phyloP scores from a whole-genome alignment of 768 basidiomycete species.

The Suillus occidentalis region DNA sequence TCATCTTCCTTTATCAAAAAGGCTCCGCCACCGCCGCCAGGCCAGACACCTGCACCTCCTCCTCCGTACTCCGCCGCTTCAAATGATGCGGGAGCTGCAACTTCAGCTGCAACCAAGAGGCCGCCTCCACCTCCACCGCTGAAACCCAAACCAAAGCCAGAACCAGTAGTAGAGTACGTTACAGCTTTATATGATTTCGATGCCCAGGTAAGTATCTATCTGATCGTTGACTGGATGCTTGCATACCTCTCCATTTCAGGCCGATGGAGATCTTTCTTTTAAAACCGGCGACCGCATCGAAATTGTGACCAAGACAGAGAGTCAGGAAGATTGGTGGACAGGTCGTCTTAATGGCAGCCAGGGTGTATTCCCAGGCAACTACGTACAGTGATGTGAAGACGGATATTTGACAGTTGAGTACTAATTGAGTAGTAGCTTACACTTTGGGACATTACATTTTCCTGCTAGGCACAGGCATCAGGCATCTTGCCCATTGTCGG shows the following conservation, averaged over 20 bases:
- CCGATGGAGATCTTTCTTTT: slow-evolving; percentile 92
- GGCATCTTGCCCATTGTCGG: neutral
- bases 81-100: slow-evolving; percentile 23
- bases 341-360: slow-evolving; percentile 78
- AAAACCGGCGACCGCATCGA: slow-evolving; percentile 88
- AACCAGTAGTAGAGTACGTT: slow-evolving; percentile 68
- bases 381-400: slow-evolving; percentile 26
- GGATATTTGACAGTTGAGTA: neutral
- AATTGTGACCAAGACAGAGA: slow-evolving; percentile 78
- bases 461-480: neutral
- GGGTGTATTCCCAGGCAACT: slow-evolving; percentile 87
- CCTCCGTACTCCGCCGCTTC: slow-evolving; percentile 39
- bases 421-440: neutral
- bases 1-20: slow-evolving; percentile 40
- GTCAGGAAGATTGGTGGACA: slow-evolving; percentile 97
- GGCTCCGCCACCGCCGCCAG: slow-evolving; percentile 38
- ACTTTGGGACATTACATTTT: neutral
- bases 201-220: slow-evolving; percentile 64
- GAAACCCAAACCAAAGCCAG: slow-evolving; percentile 82
- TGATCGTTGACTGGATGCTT: neutral
- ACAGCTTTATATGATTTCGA: slow-evolving; percentile 94
- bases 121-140: slow-evolving; percentile 92
- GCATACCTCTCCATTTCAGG: slow-evolving; percentile 38
- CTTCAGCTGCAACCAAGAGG: slow-evolving; percentile 53
- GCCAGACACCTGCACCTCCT: slow-evolving; percentile 42